phyloP scores from a whole-genome alignment of 345 rosid genomes.

The Lumnitzera littorea region DNA sequence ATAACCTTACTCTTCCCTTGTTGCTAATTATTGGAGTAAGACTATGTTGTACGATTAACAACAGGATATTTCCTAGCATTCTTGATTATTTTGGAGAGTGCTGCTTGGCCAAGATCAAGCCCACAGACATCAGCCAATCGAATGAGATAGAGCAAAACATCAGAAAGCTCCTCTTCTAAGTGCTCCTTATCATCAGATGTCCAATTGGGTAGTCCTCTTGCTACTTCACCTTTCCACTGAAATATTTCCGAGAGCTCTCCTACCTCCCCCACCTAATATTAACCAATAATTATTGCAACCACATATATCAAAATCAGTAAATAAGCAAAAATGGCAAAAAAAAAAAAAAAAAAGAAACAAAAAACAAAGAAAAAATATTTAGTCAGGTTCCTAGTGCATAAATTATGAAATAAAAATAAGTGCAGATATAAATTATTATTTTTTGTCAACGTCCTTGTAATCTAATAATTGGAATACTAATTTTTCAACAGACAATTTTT shows the following conservation, averaged over 20 bases:
- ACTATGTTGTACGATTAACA: neutral
- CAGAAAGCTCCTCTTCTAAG: slow-evolving; percentile 54
- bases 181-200: slow-evolving; percentile 41
- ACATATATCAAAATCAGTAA: too few species aligned
- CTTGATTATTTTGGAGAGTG: slow-evolving; percentile 36
- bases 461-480: too few species aligned
- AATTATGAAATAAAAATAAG: too few species aligned
- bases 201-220: slow-evolving; percentile 55
- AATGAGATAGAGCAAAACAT: slow-evolving; percentile 52
- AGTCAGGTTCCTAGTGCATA: too few species aligned
- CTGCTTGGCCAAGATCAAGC: slow-evolving; percentile 56
- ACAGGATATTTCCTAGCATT: slow-evolving; percentile 43
- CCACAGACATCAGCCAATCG: slow-evolving; percentile 54
- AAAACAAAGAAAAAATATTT: too few species aligned
- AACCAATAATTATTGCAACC: neutral
- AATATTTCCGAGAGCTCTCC: slow-evolving; percentile 61
- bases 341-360: neutral
- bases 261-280: slow-evolving; percentile 56
- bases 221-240: slow-evolving; percentile 68
- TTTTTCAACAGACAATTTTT: too few species aligned
- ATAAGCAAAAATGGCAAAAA: neutral
- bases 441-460: too few species aligned
- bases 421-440: too few species aligned
- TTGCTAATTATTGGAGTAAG: neutral
- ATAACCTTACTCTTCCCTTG: too few species aligned